These are phyloP conservation scores for Vachellia collinsii DNA, from an alignment of 306 rosid species.

Conservation along the genomic window DNA sequence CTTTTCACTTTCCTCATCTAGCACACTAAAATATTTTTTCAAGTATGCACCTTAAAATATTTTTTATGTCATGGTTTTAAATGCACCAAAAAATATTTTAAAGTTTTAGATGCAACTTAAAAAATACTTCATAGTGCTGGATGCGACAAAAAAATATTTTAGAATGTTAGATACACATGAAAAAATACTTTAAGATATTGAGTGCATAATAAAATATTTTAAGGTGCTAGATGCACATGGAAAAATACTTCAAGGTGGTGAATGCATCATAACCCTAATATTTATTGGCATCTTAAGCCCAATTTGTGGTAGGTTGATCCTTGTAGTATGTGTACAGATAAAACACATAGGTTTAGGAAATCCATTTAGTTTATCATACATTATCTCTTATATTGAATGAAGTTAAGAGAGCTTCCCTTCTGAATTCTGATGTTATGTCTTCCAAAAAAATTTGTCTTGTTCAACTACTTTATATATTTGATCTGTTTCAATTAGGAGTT, in stretches of 20 bases:
- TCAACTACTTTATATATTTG: background rate
- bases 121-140: too few species aligned
- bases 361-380: constrained; percentile 12
- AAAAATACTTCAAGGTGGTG: too few species aligned
- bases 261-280: background rate
- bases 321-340: background rate
- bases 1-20: background rate
- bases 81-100: too few species aligned
- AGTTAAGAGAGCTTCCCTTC: background rate
- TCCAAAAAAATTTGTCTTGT: background rate
- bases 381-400: constrained; percentile 1
- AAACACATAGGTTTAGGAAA: background rate
- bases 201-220: too few species aligned
- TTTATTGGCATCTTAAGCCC: background rate
- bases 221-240: too few species aligned
- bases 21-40: too few species aligned
- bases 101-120: too few species aligned
- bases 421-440: background rate
- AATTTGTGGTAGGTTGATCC: background rate
- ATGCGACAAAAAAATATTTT: too few species aligned
- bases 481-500: background rate
- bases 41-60: too few species aligned
- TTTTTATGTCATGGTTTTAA: too few species aligned
- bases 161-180: too few species aligned
- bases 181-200: too few species aligned